These are phyloP conservation scores for Trametes meyenii DNA, from an alignment of 768 basidiomycete genomes.

Conservation along the genomic window DNA sequence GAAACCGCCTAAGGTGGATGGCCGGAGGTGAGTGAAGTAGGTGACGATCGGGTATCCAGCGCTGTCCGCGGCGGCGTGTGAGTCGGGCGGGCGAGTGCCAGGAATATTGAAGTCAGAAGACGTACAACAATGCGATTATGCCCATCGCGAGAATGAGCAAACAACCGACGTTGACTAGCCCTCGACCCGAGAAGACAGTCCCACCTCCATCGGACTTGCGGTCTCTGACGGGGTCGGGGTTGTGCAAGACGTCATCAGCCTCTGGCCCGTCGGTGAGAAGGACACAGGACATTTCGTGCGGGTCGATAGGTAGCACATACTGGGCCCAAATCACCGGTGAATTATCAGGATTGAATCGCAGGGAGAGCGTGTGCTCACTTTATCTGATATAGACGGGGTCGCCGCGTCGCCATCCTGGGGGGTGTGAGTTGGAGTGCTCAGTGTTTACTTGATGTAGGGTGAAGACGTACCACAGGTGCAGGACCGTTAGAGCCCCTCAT, in stretches of 20 bases:
- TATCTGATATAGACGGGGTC: conserved; percentile 13
- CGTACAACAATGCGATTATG: conserved; percentile 63
- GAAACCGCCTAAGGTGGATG: conserved; percentile 42
- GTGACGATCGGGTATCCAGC: conserved; percentile 47
- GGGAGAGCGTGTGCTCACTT: neutral
- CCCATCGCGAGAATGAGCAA: conserved; percentile 53
- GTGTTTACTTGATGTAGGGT: neutral
- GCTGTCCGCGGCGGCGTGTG: conserved; percentile 24
- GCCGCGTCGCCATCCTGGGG: neutral
- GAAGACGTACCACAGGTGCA: neutral
- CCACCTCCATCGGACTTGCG: conserved; percentile 40
- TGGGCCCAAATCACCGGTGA: neutral
- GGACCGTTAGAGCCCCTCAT: neutral
- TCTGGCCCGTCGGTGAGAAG: conserved; percentile 40
- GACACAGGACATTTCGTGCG: conserved; percentile 25
- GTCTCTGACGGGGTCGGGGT: conserved; percentile 49
- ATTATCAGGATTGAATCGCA: neutral
- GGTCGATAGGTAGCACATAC: conserved; percentile 23
- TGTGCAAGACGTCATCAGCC: conserved; percentile 72
- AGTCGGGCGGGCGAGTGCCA: no score
- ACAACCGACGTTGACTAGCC: conserved; percentile 73
- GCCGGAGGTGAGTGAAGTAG: conserved; percentile 34
- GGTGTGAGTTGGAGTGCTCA: neutral
- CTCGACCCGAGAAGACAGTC: conserved; percentile 56
- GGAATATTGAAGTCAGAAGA: conserved; percentile 6